Evolutionary conservation across 352 stramenopile species (phyloP).

Genomic region (Pythium rhizo-oryzae): DNA sequence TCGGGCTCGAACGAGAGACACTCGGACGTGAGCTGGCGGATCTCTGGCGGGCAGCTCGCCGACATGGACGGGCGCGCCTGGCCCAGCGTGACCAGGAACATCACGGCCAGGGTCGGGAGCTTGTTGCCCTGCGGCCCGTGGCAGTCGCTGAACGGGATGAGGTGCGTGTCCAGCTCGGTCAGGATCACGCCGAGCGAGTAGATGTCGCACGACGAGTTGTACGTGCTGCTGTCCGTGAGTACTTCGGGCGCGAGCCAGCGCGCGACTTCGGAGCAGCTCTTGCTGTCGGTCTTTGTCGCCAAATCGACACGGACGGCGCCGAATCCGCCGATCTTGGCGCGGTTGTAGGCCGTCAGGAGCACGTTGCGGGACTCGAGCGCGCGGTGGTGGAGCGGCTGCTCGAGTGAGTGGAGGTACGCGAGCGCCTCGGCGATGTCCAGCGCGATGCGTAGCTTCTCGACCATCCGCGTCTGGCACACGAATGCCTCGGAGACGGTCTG

Average conservation of each 20-base stretch:
- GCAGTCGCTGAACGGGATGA: slow-evolving; percentile 25
- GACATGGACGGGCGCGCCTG: slow-evolving; percentile 22
- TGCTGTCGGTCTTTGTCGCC: neutral
- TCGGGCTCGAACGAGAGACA: slow-evolving; percentile 20
- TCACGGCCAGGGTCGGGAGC: slow-evolving; percentile 16
- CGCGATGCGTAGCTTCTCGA: slow-evolving; percentile 33
- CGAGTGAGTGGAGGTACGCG: slow-evolving; percentile 33
- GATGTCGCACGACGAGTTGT: slow-evolving; percentile 18
- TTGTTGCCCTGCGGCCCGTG: slow-evolving; percentile 14
- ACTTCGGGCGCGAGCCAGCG: slow-evolving; percentile 29
- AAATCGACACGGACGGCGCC: slow-evolving; percentile 13
- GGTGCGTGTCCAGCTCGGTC: slow-evolving; percentile 27
- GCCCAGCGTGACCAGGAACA: slow-evolving; percentile 19
- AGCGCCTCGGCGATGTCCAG: slow-evolving; percentile 37
- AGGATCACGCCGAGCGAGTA: slow-evolving; percentile 29
- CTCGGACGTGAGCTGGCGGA: slow-evolving; percentile 20
- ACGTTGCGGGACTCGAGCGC: slow-evolving; percentile 34
- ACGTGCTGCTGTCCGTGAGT: slow-evolving; percentile 6
- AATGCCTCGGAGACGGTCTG: slow-evolving; percentile 2
- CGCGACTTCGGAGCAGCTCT: slow-evolving; percentile 3
- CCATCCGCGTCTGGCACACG: slow-evolving; percentile 8
- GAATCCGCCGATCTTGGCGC: slow-evolving; percentile 35
- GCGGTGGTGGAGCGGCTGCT: slow-evolving; percentile 26
- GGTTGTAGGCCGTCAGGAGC: slow-evolving; percentile 22
- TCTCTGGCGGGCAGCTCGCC: slow-evolving; percentile 11